Evolutionary conservation across 2,329 filamentous ascomycete species (phyloP), one percentile per base, ranked within the genome.

Genomic region (Cladophialophora psammophila): DNA sequence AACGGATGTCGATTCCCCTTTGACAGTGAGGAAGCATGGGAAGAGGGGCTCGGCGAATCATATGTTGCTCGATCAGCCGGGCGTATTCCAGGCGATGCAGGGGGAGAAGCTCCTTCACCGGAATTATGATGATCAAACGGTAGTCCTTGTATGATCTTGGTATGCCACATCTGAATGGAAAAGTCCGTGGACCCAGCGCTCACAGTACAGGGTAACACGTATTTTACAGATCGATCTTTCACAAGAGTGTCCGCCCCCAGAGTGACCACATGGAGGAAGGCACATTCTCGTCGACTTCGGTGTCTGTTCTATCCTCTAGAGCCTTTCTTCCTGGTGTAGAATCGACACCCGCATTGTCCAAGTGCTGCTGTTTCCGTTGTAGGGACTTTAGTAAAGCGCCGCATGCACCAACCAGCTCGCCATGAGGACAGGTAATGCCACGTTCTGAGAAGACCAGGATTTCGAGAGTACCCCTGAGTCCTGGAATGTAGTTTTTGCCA

Each of bases 391-490:
- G 52, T 9, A 69, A 18, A 6, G 31, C 32, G 31, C 34, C 31
- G 48, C 63, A 66, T 31, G 57, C 20, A 15, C 48, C 53, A 5
- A 69, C 60, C 9, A 69, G 67, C 36, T 69, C 63, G 53, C 54
- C 31, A 18, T 66, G 62, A 34, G 57, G 40, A 45, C 40, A 38
- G 18, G 36, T 55, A 4, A 69, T 36, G 20, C 63, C 67, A 32
- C 32, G 31, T 18, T 59, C 42, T 15, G 62, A 53, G 59, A 36
- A 69, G 32, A 67, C 42, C 26, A 59, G 59, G 34, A 83, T 67
- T 34, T 80, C 76, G 36, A 78, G 63, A 3, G 78, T 77, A 4
- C 82, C 82, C 52, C 67, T 72, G 36, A 84, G 61, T 36, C 64
- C 64, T 3, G 58, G 12, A 12, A 35, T 54, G 38, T 65, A 60